These are phyloP conservation scores for Gastrolobium villosum DNA, from an alignment of 306 rosid species.

Conservation along the genomic window DNA sequence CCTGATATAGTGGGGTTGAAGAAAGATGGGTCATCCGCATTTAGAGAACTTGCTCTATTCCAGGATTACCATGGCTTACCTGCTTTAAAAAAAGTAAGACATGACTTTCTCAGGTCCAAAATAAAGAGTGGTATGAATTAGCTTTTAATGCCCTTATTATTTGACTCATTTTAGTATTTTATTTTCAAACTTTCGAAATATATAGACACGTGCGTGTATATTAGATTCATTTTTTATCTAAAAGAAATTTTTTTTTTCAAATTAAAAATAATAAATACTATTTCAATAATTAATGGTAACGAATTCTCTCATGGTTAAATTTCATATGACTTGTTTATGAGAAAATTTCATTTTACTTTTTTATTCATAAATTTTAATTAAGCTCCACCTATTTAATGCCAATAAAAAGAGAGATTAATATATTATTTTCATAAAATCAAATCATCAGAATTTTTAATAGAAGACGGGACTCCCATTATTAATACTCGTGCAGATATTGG, in stretches of 20 bases:
- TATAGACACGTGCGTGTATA: not conserved
- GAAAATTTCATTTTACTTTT: too few relatives aligned
- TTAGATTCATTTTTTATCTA: not conserved
- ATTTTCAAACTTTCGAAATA: not conserved
- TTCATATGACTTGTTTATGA: too few relatives aligned
- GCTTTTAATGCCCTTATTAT: not conserved
- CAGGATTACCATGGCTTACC: constrained; percentile 93
- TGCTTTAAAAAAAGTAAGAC: constrained; percentile 73
- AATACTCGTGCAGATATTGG: too few relatives aligned
- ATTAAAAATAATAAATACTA: not conserved
- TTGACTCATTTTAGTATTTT: not conserved
- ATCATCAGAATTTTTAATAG: too few relatives aligned
- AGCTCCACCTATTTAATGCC: too few relatives aligned
- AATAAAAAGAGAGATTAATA: too few relatives aligned
- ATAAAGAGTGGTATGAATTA: too few relatives aligned
- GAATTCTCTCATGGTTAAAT: too few relatives aligned
- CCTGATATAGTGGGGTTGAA: constrained; percentile 64
- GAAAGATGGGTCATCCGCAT: constrained; percentile 64
- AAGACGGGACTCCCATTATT: too few relatives aligned
- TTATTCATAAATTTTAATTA: too few relatives aligned
- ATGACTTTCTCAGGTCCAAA: not conserved
- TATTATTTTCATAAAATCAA: too few relatives aligned
- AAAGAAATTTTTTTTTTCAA: not conserved
- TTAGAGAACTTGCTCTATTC: constrained; percentile 83
- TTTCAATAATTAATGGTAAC: not conserved